These are phyloP conservation scores for Fusarium domesticum DNA, from an alignment of 2,329 filamentous ascomycete genomes.

Conservation along the genomic window DNA sequence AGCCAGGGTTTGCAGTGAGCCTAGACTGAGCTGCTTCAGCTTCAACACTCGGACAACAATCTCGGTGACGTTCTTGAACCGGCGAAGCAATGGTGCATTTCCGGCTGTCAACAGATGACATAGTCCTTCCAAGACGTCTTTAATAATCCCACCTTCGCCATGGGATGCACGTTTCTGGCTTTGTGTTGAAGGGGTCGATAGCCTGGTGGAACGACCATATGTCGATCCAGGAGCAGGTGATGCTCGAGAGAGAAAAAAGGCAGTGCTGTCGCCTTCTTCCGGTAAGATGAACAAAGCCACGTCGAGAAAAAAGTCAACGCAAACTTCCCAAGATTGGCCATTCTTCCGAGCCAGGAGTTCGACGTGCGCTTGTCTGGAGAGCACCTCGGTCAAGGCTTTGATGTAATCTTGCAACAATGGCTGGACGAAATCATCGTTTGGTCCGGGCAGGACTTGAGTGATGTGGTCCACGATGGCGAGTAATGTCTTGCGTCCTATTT, in stretches of 20 bases:
- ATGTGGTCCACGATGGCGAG: conserved; percentile 78
- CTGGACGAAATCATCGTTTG: conserved; percentile 61
- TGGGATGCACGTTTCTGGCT: conserved; percentile 29
- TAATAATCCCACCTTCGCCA: conserved; percentile 34
- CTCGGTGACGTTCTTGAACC: conserved; percentile 54
- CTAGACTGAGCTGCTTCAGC: conserved; percentile 54
- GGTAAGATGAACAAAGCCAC: conserved; percentile 52
- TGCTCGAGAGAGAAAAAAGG: conserved; percentile 36
- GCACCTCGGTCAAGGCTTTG: conserved; percentile 67
- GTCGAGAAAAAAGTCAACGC: conserved; percentile 68
- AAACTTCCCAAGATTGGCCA: conserved; percentile 62
- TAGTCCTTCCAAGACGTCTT: conserved; percentile 58
- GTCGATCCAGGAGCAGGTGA: conserved; percentile 45
- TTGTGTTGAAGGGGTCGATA: conserved; percentile 31
- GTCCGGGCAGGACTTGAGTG: conserved; percentile 64
- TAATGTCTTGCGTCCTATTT: conserved; percentile 73
- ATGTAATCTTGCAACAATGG: conserved; percentile 74
- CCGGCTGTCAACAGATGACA: conserved; percentile 60
- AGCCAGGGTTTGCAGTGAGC: conserved; percentile 65
- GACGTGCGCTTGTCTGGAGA: conserved; percentile 71
- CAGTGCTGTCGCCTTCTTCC: conserved; percentile 39
- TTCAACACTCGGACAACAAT: conserved; percentile 60
- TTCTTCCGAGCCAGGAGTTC: conserved; percentile 66
- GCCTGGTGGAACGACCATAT: conserved; percentile 28
- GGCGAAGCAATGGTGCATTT: conserved; percentile 63